phyloP scores from a whole-genome alignment of 768 basidiomycete genomes.

The Trametes meyenii region DNA sequence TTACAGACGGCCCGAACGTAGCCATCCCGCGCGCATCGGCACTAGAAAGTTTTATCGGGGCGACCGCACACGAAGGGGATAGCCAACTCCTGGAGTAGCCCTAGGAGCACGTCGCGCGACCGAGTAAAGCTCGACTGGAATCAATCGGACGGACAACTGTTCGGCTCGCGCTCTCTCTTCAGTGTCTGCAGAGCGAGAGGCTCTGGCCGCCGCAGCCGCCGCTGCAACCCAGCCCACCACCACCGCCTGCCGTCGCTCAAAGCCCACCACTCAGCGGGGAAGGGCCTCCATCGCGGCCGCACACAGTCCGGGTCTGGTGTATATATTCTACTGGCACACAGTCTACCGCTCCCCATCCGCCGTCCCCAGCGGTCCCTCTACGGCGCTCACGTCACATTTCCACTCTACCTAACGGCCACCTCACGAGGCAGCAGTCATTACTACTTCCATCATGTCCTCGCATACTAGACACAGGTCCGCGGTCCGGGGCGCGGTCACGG shows the following conservation, averaged over 20 bases:
- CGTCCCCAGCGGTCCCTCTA: constrained; percentile 1
- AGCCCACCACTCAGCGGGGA: constrained; percentile 7
- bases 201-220: neutral
- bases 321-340: neutral
- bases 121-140: too few relatives aligned
- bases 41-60: too few relatives aligned
- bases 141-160: neutral
- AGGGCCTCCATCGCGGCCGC: neutral
- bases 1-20: too few relatives aligned
- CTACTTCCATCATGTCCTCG: neutral
- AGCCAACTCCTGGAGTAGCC: too few relatives aligned
- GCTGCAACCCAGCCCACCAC: neutral
- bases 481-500: constrained; percentile 16
- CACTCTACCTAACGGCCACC: neutral
- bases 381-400: constrained; percentile 2
- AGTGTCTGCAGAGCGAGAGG: neutral
- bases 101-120: too few relatives aligned
- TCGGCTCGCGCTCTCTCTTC: neutral
- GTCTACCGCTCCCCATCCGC: neutral
- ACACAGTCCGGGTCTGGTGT: neutral
- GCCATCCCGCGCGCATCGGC: too few relatives aligned
- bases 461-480: neutral
- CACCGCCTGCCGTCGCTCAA: constrained; percentile 2
- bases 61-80: too few relatives aligned
- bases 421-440: constrained; percentile 1